Base-by-base conservation (phyloP, 2,329 filamentous ascomycete species). In the Eurotiales sp. region DNA sequence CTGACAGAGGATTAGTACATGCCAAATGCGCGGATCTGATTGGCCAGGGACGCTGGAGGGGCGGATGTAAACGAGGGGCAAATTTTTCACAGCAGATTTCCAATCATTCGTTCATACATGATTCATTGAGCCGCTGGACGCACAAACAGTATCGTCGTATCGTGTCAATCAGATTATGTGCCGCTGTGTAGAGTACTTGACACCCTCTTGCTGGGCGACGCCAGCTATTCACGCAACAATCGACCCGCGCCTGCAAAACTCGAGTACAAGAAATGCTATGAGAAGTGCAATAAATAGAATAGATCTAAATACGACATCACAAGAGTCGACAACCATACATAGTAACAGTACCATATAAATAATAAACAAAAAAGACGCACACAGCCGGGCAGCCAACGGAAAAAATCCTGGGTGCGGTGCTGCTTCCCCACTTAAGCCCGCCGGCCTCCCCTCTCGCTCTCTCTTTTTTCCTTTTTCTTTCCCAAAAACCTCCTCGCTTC, bases 391-490 rank as follows among this genome's bases (percentile, higher is more conserved):
- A 17, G 32, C 32, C 19, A 6, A 7, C 32, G 32, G 32, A 8
- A 19, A 37, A 37, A 37, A 34, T 34, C 30, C 30, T 37, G 8
- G 32, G n/a, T 15, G 32, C 8, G 15, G 46, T 36, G 34, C 19
- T 21, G 21, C 45, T 52, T 58, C 57, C 62, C 64, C 64, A 61
- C 61, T 58, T 53, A 41, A 40, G 41, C 32, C 55, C 58, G 51
- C 54, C 52, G 46, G n/a, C 40, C 45, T 47, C 41, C 51, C 40
- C 46, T 39, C 46, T 25, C 37, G 37, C 29, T 25, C 37, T 42
- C 45, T 46, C 32, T 48, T 48, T 52, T 48, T 46, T 47, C 42
- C 21, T 48, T 41, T n/a, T 25, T 32, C 46, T 27, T 36, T 11
- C 19, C 15, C 41, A 15, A 15, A 46, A 19, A 46, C 37, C 34